phyloP scores from a whole-genome alignment of 192 early-diverging fungal species.

The Coemansia sp. region DNA sequence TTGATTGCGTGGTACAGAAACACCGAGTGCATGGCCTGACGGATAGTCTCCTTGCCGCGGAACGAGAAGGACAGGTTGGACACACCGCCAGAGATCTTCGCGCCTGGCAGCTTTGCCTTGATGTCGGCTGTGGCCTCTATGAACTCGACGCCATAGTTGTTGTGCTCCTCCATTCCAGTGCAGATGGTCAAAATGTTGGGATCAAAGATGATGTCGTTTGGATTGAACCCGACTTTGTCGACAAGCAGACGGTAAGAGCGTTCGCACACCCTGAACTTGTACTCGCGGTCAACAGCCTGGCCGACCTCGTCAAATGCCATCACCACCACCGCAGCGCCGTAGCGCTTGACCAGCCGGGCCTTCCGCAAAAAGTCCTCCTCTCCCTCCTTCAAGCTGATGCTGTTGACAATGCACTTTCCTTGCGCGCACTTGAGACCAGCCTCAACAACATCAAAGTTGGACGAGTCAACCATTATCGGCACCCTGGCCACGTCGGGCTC shows the following conservation, averaged over 20 bases:
- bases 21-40: constrained; percentile 95
- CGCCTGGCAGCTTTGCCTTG: constrained; percentile 79
- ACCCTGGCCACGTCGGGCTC: constrained; percentile 89
- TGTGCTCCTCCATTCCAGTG: constrained; percentile 97
- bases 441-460: constrained; percentile 95
- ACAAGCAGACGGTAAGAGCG: constrained; percentile 89
- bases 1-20: constrained; percentile 85
- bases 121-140: constrained; percentile 75
- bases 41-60: constrained; percentile 88
- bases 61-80: constrained; percentile 98
- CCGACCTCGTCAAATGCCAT: constrained; percentile 98
- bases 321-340: constrained; percentile 93
- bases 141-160: constrained; percentile 94
- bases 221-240: constrained; percentile 80
- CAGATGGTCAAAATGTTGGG: constrained; percentile 96
- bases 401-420: constrained; percentile 98
- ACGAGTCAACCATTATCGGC: constrained; percentile 95
- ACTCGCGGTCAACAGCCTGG: constrained; percentile 80
- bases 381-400: constrained; percentile 94
- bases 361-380: constrained; percentile 90
- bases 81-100: constrained; percentile 94
- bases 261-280: constrained; percentile 88
- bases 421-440: constrained; percentile 95
- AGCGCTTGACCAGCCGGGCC: constrained; percentile 82
- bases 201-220: constrained; percentile 84